Conservation (phyloP, 257 asterid genomes). For the Petunia axillaris region DNA sequence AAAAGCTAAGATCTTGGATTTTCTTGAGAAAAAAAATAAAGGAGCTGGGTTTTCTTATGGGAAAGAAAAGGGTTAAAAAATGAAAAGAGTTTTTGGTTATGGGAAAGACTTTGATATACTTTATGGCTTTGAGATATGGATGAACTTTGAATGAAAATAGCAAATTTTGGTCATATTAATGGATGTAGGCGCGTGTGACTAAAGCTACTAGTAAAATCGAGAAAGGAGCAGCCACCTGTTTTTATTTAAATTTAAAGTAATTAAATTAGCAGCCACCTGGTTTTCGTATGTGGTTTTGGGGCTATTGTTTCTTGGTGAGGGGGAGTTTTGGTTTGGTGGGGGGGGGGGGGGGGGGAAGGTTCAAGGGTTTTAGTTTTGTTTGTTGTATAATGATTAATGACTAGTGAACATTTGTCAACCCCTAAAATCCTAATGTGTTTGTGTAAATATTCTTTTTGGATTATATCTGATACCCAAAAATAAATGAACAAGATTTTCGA, state of each 20-base stretch:
- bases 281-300: slow-evolving; percentile 2
- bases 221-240: slow-evolving; percentile 1
- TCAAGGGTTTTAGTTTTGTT: no score
- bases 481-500: neutral
- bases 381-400: neutral
- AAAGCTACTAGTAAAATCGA: slow-evolving; percentile 28
- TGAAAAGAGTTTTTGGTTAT: neutral
- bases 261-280: neutral
- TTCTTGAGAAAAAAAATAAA: neutral
- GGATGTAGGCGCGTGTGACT: slow-evolving; percentile 20
- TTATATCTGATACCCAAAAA: no score
- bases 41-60: neutral
- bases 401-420: neutral
- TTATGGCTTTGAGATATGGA: slow-evolving; percentile 5
- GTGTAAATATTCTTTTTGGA: neutral
- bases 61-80: neutral
- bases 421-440: neutral
- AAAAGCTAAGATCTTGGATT: slow-evolving; percentile 4
- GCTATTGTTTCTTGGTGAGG: neutral
- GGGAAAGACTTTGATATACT: neutral
- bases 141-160: neutral
- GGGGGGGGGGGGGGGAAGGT: neutral
- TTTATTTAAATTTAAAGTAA: neutral
- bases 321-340: neutral
- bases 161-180: slow-evolving; percentile 4